Evolutionary conservation across 169 alveolate species (phyloP).

Genomic region (Cryptosporidium ubiquitum): DNA sequence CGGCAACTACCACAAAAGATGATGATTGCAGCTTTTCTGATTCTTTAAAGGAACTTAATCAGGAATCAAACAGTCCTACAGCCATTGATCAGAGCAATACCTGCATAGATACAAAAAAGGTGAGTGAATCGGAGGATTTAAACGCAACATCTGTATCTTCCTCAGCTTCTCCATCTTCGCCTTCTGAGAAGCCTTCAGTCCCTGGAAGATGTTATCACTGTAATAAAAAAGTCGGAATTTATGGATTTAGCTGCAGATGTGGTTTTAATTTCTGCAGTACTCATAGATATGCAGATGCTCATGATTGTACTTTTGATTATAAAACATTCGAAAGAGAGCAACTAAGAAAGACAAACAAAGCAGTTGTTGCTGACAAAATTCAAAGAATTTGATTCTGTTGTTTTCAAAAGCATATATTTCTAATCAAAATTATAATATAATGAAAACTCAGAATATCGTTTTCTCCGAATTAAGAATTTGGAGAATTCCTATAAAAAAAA

Average conservation of each 20-base stretch:
- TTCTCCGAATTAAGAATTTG: background rate
- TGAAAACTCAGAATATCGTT: background rate
- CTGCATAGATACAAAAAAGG: background rate
- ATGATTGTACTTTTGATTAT: slow-evolving; percentile 92
- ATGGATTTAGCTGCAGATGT: slow-evolving; percentile 93
- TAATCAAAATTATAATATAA: background rate
- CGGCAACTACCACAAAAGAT: background rate
- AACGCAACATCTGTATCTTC: background rate
- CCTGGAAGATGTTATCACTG: slow-evolving; percentile 89
- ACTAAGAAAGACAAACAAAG: slow-evolving; percentile 87
- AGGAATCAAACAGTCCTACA: background rate
- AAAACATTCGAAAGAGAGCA: slow-evolving; percentile 86
- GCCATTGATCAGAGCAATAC: background rate
- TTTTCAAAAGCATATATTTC: background rate
- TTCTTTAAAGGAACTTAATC: background rate
- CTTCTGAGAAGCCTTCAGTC: slow-evolving; percentile 39
- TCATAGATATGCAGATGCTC: slow-evolving; percentile 94
- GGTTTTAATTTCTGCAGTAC: slow-evolving; percentile 88
- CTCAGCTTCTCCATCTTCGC: slow-evolving; percentile 11
- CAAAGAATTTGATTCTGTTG: slow-evolving; percentile 81
- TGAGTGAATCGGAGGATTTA: background rate
- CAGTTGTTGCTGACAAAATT: slow-evolving; percentile 91
- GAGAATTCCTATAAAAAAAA: background rate
- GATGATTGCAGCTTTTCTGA: background rate
- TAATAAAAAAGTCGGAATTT: slow-evolving; percentile 89